Evolutionary conservation across 1,284 basidiomycete species (phyloP).

Genomic region (Ustanciosporium gigantosporum): DNA sequence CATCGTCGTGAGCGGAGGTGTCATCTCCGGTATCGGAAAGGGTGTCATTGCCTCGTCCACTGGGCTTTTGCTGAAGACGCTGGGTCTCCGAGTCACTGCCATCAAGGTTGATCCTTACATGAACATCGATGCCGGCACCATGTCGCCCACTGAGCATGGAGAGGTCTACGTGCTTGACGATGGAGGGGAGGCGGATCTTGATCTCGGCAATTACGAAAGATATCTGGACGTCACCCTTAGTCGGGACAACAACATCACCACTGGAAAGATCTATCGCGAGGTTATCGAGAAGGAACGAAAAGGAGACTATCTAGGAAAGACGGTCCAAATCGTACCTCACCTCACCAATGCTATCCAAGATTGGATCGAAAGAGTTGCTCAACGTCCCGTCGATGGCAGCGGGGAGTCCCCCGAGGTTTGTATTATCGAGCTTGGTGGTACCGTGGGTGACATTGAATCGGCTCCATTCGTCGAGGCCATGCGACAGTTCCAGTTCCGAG

Average conservation of each 20-base stretch:
- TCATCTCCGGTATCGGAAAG: conserved; percentile 64
- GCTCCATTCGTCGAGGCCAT: conserved; percentile 98
- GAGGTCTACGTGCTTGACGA: conserved; percentile 99
- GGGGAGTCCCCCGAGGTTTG: conserved; percentile 93
- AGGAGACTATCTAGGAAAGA: conserved; percentile 97
- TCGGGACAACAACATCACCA: conserved; percentile 96
- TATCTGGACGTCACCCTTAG: conserved; percentile 93
- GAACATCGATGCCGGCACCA: conserved; percentile 99
- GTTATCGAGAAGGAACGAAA: conserved; percentile 97
- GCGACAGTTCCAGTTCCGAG: conserved; percentile 97
- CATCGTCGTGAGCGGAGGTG: conserved; percentile 63
- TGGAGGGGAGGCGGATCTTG: conserved; percentile 96
- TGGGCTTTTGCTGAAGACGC: conserved; percentile 90
- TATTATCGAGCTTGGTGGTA: conserved; percentile 94
- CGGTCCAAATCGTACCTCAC: conserved; percentile 96
- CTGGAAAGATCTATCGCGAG: conserved; percentile 94
- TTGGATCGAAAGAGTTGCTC: conserved; percentile 94
- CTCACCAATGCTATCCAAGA: conserved; percentile 97
- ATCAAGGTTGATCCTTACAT: conserved; percentile 99
- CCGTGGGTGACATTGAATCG: conserved; percentile 93
- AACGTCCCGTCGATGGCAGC: conserved; percentile 91
- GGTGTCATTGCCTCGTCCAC: conserved; percentile 79
- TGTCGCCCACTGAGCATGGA: conserved; percentile 97
- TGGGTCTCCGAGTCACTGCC: conserved; percentile 92
- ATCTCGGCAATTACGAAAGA: conserved; percentile 97